Evolutionary conservation across 306 rosid genomes (phyloP), one percentile per base, ranked within the genome.

Genomic region (Cucumis hystrix): DNA sequence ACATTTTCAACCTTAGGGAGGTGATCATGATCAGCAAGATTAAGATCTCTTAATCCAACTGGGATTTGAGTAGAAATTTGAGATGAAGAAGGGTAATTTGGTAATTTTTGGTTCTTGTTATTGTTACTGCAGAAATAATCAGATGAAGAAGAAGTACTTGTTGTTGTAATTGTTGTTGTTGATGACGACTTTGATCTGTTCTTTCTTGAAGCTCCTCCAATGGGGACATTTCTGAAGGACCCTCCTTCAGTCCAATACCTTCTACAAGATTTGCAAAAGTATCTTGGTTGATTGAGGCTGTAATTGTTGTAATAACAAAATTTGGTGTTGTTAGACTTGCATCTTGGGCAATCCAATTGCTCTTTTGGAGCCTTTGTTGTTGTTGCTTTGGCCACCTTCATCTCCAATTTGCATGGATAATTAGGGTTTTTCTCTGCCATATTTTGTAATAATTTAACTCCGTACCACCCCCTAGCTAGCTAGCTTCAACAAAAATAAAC

Each of bases 161-260:
- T 5, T 21, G 64, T 2, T n/a, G 3, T 57, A n/a, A 13, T 23
- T 59, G 65, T 2, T n/a, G 3, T 57, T 57, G 28, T 23, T 59
- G 65, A 5, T 60, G 66, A 0, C 25, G 66, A 6, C 13, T 61
- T 61, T 30, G 52, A 47, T 47, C 39, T 28, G 10, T 30, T 61
- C 67, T 61, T 61, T 61, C 67, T 61, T 30, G 67, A 83, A 0
- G 89, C 92, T 3, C 97, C 97, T 1, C 97, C 97, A 0, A 92
- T 94, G 6, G 96, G 97, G 43, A 92, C 85, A 86, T 85, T 92
- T 78, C 96, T 82, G 33, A 92, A 85, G 52, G 99, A 92, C 4
- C 99, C 99, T 74, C 99, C 99, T 63, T 89, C 97, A 77, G 99
- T 95, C 99, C 99, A 95, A 78, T 95, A 95, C 90, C 99, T 92